Evolutionary conservation across 2,329 filamentous ascomycete species (phyloP).

Genomic region (Pseudophaeomoniella oleicola): DNA sequence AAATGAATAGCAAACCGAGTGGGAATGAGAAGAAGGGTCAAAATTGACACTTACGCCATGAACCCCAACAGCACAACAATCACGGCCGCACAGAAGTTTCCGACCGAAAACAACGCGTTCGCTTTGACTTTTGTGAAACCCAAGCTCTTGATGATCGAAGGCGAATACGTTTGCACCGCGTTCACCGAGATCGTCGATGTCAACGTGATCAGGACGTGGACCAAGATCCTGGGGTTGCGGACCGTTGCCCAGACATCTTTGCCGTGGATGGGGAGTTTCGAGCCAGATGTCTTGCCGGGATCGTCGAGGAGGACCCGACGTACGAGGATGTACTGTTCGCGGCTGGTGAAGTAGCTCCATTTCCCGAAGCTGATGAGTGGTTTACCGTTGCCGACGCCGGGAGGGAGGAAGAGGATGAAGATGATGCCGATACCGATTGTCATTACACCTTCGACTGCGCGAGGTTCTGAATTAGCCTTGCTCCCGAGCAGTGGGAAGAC

Average conservation of each 20-base stretch:
- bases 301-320: conserved; percentile 29
- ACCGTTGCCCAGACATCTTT: conserved; percentile 20
- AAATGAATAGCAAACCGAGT: too few species aligned
- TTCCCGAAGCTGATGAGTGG: conserved; percentile 20
- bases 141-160: conserved; percentile 37
- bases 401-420: conserved; percentile 26
- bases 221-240: conserved; percentile 37
- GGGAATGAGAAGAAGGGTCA: conserved; percentile 1
- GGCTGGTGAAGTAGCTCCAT: conserved; percentile 26
- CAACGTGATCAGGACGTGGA: conserved; percentile 35
- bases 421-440: conserved; percentile 23
- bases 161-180: conserved; percentile 38
- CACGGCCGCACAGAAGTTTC: conserved; percentile 19
- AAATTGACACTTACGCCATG: conserved; percentile 4
- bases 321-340: conserved; percentile 27
- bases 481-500: too few species aligned
- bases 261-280: conserved; percentile 21
- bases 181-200: conserved; percentile 32
- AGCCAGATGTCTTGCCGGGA: conserved; percentile 19
- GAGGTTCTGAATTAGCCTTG: too few species aligned
- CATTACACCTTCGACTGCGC: conserved; percentile 35
- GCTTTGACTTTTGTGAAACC: conserved; percentile 34
- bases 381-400: conserved; percentile 19
- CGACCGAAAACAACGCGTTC: conserved; percentile 42
- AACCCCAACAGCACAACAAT: conserved; percentile 14